Evolutionary conservation across 805 yeast genomes (phyloP).

Genomic region (Ogataea nitratoaversa): DNA sequence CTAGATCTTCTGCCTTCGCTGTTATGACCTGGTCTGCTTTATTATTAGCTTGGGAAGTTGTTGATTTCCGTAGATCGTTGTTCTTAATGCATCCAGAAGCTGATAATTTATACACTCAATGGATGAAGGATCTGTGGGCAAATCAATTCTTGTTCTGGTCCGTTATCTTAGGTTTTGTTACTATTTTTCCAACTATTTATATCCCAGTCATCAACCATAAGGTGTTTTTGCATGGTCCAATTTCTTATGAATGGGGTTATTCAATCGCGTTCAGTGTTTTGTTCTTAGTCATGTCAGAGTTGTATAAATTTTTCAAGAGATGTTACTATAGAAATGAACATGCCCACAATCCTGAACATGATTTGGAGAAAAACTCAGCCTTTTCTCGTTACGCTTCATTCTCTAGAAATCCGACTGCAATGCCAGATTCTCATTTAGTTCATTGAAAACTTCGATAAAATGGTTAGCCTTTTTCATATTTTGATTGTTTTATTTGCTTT

Average conservation of each 20-base stretch:
- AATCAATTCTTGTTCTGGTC: constrained; percentile 84
- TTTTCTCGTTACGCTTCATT: constrained; percentile 59
- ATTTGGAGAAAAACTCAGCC: constrained; percentile 58
- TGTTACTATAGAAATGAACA: constrained; percentile 39
- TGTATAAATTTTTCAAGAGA: constrained; percentile 66
- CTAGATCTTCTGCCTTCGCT: constrained; percentile 74
- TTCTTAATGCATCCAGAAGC: constrained; percentile 68
- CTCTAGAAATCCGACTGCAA: constrained; percentile 47
- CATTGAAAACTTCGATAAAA: too few species aligned
- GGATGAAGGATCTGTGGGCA: constrained; percentile 61
- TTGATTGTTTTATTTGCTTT: not conserved
- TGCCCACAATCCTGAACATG: constrained; percentile 58
- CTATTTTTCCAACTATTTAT: constrained; percentile 78
- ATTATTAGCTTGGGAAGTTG: constrained; percentile 79
- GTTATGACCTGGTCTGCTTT: constrained; percentile 86
- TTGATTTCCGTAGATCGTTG: constrained; percentile 65
- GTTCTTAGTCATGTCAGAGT: constrained; percentile 59
- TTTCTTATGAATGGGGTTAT: constrained; percentile 79
- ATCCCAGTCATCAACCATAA: constrained; percentile 81
- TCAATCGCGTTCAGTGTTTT: constrained; percentile 54
- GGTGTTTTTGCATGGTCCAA: constrained; percentile 70
- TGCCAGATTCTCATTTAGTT: constrained; percentile 10
- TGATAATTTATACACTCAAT: constrained; percentile 55
- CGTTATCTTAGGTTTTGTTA: constrained; percentile 59
- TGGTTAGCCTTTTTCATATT: not conserved